Evolutionary conservation across 2,329 filamentous ascomycete genomes (phyloP), one percentile per base, ranked within the genome.

Genomic region (Alternaria angustiovoidea): DNA sequence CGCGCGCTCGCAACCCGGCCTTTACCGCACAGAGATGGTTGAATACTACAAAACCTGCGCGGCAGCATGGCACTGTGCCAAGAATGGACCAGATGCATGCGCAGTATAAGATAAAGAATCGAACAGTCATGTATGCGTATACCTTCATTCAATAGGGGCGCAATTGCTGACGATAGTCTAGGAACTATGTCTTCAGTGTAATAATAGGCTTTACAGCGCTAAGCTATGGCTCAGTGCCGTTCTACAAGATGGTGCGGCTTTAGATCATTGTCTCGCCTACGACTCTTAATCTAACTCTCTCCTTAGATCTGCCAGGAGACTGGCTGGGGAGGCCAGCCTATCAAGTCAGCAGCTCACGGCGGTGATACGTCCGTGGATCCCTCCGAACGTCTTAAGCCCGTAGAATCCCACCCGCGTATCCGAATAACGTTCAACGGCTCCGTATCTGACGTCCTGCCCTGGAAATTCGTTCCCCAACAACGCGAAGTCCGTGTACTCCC

Each of bases 401-500:
- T 97, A 39, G 91, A 88, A 18, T 85, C 88, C 69, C 91, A 92
- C 60, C 91, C 91, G 69, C 91, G 95, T 54, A 90, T 99, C 72
- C 91, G 93, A 62, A 94, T 99, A 66, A 98, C 94, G 26, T 99
- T 99, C 86, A 95, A 93, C 75, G 92, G 94, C 48, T 96, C 93
- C 28, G 94, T 97, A 1, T 98, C 94, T 1, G 95, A 98, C 76
- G 89, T 97, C 1, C 86, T 99, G 28, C 94, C 94, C 0, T 99
- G 95, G 95, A 97, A 97, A 78, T 99, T 99, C 79, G 89, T 89
- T 2, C 95, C 95, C 1, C 95, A 99, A 80, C 95, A 99, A 83
- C 91, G 94, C 59, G 95, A 99, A 83, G 95, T 99, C 53, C 89
- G 93, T 57, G 94, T 99, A 1, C 85, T 98, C 2, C 96, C 95